Evolutionary conservation across 1,139 yeast species (phyloP), one percentile per base, ranked within the genome.

Genomic region (Wickerhamomyces sp.): DNA sequence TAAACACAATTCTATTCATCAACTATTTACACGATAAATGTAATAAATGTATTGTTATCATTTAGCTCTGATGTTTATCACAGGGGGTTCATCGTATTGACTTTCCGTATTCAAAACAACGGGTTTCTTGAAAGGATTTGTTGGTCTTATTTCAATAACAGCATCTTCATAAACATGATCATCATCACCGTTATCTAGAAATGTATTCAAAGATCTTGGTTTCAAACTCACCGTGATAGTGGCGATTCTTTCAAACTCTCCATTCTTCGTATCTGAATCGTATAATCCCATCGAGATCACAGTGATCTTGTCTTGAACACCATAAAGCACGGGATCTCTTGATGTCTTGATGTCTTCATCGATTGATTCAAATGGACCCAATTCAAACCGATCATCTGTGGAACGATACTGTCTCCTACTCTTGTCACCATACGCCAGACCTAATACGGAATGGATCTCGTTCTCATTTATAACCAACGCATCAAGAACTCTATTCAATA

Each of bases 401-500:
- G 37, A 13, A 18, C 38, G 40, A n/a, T 39, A 32, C 23, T 32
- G 26, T n/a, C n/a, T n/a, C n/a, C n/a, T n/a, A n/a, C n/a, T n/a
- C 41, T 42, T 4, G 22, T 20, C n/a, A 1, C 21, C 31, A 5
- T 12, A 11, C 41, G 30, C 23, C 2, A 41, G 5, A 12, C 50
- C 44, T 27, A 62, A 48, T 11, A 35, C 42, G 14, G 53, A 52
- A 2, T 46, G 37, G 10, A 62, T 51, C 4, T 52, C 57, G 12
- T 52, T 39, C 36, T 63, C 68, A 37, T 60, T 54, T 6, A 42
- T 40, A 42, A 55, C 52, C 30, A 63, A 42, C 4, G 65, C 63
- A 28, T 58, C 59, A n/a, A 49, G 33, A 3, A 63, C 40, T 35
- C 68, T 49, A 13, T 53, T 47, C 20, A 50, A 36, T 29, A 54